Percentiles rank a stretch among this genome's conserved stretches.
These are phyloP conservation scores for Dactylorhiza incarnata DNA, from an alignment of 106 monocot genomes.

Conservation along the genomic window DNA sequence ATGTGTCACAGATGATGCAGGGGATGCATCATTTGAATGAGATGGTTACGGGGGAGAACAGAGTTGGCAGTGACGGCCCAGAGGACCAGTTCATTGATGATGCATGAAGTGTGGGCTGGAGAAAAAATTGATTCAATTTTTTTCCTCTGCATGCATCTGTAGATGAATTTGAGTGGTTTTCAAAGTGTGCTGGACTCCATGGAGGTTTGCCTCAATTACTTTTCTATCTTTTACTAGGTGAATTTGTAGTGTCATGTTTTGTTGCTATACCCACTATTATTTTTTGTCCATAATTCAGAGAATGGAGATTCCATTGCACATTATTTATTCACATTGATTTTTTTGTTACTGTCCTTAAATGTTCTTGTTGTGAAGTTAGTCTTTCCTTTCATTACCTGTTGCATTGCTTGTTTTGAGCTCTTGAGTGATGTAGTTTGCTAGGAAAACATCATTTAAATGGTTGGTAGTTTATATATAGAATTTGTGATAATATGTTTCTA, in stretches of 20 bases:
- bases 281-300: slow-evolving; percentile 3
- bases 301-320: slow-evolving; percentile 1
- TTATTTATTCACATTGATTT: not conserved
- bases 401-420: no score
- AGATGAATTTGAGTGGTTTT: not conserved
- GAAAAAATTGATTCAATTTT: not conserved
- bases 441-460: no score
- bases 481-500: no score
- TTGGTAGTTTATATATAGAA: no score
- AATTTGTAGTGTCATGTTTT: not conserved
- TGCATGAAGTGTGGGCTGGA: slow-evolving; percentile 5
- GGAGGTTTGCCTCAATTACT: not conserved
- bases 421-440: no score
- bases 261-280: not conserved
- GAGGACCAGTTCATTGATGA: slow-evolving; percentile 63
- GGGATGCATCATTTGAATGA: slow-evolving; percentile 38
- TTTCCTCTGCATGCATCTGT: not conserved
- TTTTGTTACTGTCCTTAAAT: not conserved
- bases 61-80: slow-evolving; percentile 26
- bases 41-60: slow-evolving; percentile 31
- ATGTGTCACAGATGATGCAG: slow-evolving; percentile 40
- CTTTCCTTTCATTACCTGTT: no score
- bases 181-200: not conserved
- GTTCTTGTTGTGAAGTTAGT: not conserved
- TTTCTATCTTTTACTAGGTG: not conserved